Conservation (phyloP, 768 basidiomycete genomes). For the Tubosaeta sp. region DNA sequence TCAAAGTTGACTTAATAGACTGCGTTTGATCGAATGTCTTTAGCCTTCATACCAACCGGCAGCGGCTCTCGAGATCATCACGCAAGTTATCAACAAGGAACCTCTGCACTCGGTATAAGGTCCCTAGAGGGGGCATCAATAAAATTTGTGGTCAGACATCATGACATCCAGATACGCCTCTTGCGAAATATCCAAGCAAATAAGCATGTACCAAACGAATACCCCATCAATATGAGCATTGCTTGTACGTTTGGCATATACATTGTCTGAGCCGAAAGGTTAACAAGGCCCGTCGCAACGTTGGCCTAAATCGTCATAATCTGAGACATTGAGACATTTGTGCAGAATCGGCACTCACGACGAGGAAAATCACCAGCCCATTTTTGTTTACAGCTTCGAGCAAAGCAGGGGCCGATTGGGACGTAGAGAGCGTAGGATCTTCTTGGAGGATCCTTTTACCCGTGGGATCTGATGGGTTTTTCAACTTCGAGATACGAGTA, state of each 20-base stretch:
- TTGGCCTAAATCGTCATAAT: conserved; percentile 59
- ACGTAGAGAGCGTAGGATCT: conserved; percentile 17
- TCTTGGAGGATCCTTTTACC: conserved; percentile 24
- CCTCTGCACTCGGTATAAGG: conserved; percentile 49
- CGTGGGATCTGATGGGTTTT: conserved; percentile 19
- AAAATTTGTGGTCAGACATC: too few relatives aligned
- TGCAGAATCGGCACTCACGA: conserved; percentile 47
- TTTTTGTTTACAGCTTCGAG: conserved; percentile 84
- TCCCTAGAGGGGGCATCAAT: too few relatives aligned
- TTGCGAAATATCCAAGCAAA: conserved; percentile 56
- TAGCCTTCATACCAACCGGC: conserved; percentile 63
- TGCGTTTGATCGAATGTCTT: too few relatives aligned
- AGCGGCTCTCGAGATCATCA: conserved; percentile 55
- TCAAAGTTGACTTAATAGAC: conserved; percentile 2
- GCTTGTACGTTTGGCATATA: conserved; percentile 56
- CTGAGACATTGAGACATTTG: neutral
- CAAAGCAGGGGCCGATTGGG: conserved; percentile 42
- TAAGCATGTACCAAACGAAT: conserved; percentile 54
- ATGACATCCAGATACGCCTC: conserved; percentile 32
- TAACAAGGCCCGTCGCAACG: conserved; percentile 78
- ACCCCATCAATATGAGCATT: conserved; percentile 57
- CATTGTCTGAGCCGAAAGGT: conserved; percentile 78
- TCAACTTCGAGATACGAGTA: conserved; percentile 31
- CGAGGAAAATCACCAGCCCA: conserved; percentile 71
- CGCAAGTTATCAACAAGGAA: conserved; percentile 47